Conservation (phyloP, 2,329 filamentous ascomycete species). For the Cadophora sp. region DNA sequence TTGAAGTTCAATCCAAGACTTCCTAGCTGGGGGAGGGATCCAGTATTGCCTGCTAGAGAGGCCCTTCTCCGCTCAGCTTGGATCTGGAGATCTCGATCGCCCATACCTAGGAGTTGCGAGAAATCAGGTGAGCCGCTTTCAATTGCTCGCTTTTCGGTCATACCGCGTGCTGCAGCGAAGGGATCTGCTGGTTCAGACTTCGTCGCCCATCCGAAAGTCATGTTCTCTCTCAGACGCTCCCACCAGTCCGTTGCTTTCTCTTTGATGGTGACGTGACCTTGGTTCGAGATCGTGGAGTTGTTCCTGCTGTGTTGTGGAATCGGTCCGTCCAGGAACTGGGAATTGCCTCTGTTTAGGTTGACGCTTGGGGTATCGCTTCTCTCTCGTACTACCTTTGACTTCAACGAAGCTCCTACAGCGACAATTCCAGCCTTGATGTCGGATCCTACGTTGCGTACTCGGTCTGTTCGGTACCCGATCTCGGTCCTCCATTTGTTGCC, state of each 20-base stretch:
- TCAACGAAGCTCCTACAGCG: constrained; percentile 40
- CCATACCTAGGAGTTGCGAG: constrained; percentile 40
- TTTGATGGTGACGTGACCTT: constrained; percentile 31
- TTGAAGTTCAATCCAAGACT: constrained; percentile 40
- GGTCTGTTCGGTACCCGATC: constrained; percentile 28
- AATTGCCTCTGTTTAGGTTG: constrained; percentile 60
- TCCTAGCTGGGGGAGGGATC: constrained; percentile 36
- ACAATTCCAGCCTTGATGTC: constrained; percentile 34
- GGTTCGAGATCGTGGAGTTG: constrained; percentile 43
- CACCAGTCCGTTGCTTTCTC: constrained; percentile 55
- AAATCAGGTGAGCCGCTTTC: constrained; percentile 36
- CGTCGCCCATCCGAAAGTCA: constrained; percentile 49
- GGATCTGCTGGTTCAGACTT: constrained; percentile 49
- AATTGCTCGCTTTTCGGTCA: constrained; percentile 39
- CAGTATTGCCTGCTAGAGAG: constrained; percentile 30
- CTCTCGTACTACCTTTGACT: constrained; percentile 37
- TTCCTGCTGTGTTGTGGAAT: constrained; percentile 50
- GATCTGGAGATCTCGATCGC: constrained; percentile 40
- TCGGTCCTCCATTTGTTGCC: constrained; percentile 34
- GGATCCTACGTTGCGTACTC: constrained; percentile 30
- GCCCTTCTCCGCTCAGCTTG: constrained; percentile 37
- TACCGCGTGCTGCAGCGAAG: constrained; percentile 43
- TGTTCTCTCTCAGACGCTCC: constrained; percentile 51
- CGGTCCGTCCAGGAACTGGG: constrained; percentile 54
- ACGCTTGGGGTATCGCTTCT: constrained; percentile 50